phyloP scores from a whole-genome alignment of 2,329 filamentous ascomycete genomes.

The Microsporum audouinii region DNA sequence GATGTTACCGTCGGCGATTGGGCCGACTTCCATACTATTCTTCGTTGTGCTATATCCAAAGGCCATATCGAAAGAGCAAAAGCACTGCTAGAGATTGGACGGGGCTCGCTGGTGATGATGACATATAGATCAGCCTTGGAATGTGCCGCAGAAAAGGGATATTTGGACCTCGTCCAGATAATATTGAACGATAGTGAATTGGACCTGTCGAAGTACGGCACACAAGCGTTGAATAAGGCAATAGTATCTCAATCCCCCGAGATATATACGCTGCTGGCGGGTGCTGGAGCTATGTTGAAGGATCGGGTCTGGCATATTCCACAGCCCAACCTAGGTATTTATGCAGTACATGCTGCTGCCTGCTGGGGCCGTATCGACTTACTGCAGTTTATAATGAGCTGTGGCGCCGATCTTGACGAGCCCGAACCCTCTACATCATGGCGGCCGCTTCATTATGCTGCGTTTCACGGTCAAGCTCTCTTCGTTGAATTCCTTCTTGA shows the following conservation, averaged over 20 bases:
- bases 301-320: not conserved
- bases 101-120: not conserved
- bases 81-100: not conserved
- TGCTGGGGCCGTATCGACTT: conserved; percentile 2
- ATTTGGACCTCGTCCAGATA: not conserved
- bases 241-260: not conserved
- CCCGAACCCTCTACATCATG: not conserved
- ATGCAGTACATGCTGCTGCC: not conserved
- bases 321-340: not conserved
- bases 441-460: conserved; percentile 3
- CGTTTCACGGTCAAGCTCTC: conserved; percentile 2
- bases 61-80: conserved; percentile 2
- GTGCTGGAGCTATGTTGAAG: not conserved
- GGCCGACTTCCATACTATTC: not conserved
- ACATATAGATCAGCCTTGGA: not conserved
- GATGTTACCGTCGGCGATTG: not conserved
- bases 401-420: not conserved
- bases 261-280: not conserved
- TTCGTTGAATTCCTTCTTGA: conserved; percentile 3
- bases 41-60: not conserved
- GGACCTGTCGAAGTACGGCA: not conserved
- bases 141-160: not conserved
- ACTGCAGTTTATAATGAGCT: not conserved
- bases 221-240: not conserved
- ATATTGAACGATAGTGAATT: conserved; percentile 3